Percentiles rank a stretch among this genome's conserved stretches.
phyloP scores from a whole-genome alignment of 2,329 filamentous ascomycete genomes.

The Clarireedia paspali region DNA sequence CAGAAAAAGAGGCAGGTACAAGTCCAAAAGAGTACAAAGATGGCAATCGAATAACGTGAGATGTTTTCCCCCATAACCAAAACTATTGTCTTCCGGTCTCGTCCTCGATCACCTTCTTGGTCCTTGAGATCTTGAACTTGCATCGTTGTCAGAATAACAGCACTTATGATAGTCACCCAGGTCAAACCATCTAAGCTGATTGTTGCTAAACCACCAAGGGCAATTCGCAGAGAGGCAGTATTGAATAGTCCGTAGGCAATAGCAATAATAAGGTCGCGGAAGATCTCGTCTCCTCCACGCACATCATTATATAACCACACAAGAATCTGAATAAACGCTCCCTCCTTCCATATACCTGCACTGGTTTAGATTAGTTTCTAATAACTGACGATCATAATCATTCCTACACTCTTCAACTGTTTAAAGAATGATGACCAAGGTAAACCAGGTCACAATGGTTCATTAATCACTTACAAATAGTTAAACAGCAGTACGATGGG shows the following conservation, averaged over 20 bases:
- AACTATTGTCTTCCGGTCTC: conserved; percentile 20
- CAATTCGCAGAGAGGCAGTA: conserved; percentile 19
- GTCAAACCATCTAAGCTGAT: not conserved
- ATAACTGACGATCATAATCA: too few species aligned
- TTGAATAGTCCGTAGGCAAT: conserved; percentile 17
- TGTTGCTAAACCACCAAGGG: not conserved
- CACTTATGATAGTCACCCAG: not conserved
- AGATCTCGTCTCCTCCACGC: conserved; percentile 1
- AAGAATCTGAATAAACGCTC: not conserved
- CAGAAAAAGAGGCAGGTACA: conserved; percentile 9
- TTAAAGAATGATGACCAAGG: too few species aligned
- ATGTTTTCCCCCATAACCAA: conserved; percentile 17
- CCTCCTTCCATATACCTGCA: not conserved
- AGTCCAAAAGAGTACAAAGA: conserved; percentile 15
- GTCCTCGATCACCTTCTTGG: conserved; percentile 20
- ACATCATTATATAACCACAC: conserved; percentile 12
- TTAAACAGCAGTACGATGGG: conserved; percentile 8
- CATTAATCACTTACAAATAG: not conserved
- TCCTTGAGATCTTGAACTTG: conserved; percentile 29
- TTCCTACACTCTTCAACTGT: too few species aligned
- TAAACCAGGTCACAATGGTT: too few species aligned
- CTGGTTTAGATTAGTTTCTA: too few species aligned
- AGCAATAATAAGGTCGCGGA: conserved; percentile 9
- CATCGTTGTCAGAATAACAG: conserved; percentile 16
- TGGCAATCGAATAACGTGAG: conserved; percentile 17